A percentile compares a stretch with the other conserved stretches of the same genome.
phyloP scores from a whole-genome alignment of 331 rosid genomes.

The Quercus tomentella region DNA sequence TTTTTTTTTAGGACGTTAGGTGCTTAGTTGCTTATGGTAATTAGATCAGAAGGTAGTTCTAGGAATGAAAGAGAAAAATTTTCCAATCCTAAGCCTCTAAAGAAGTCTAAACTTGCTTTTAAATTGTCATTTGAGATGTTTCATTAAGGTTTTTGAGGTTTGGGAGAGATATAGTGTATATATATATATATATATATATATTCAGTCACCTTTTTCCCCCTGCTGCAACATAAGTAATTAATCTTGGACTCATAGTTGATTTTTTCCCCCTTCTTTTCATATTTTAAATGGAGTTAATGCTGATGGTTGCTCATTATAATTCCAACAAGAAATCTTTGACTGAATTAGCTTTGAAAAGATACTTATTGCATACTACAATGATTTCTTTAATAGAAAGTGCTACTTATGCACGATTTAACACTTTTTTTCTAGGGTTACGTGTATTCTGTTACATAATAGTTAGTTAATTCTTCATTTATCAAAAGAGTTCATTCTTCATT shows the following conservation, averaged over 20 bases:
- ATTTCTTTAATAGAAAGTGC: background rate
- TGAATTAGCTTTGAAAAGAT: background rate
- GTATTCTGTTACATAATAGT: background rate
- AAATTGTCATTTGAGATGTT: background rate
- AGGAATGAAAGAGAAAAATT: background rate
- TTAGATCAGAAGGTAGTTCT: background rate
- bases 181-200: background rate
- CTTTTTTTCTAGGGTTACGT: too few relatives aligned
- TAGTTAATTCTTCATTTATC: background rate
- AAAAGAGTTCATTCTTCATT: background rate
- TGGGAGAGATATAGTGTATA: background rate
- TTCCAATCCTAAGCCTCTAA: background rate
- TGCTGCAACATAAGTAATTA: background rate
- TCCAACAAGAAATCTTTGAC: background rate
- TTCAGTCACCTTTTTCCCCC: background rate
- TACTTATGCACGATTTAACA: background rate
- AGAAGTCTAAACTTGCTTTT: background rate
- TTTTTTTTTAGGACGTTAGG: too few relatives aligned
- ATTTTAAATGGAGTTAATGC: background rate
- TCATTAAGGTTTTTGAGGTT: background rate
- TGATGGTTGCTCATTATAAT: background rate
- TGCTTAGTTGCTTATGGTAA: too few relatives aligned
- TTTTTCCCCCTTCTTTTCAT: background rate
- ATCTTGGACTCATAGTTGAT: background rate
- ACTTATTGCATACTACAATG: background rate